Evolutionary conservation across 495 filamentous ascomycete species (phyloP).

Genomic region (Tirmania nivea): DNA sequence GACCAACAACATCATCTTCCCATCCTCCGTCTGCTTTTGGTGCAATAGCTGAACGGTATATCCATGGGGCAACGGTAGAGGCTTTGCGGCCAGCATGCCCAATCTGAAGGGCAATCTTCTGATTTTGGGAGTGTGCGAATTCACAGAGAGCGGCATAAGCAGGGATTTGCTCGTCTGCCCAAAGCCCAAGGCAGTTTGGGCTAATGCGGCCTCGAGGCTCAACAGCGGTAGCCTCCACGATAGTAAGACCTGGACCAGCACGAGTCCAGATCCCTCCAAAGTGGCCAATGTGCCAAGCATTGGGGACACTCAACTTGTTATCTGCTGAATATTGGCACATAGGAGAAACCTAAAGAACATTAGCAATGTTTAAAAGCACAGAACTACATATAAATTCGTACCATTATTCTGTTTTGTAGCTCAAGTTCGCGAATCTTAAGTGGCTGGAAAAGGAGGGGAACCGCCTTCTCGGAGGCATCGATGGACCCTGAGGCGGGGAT

Average conservation of each 20-base stretch:
- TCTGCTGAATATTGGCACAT: constrained; percentile 52
- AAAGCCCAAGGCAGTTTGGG: constrained; percentile 47
- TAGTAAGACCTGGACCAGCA: constrained; percentile 47
- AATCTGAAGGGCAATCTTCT: constrained; percentile 53
- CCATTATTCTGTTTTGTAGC: constrained; percentile 48
- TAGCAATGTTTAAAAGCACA: background rate
- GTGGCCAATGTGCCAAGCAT: constrained; percentile 35
- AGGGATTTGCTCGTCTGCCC: constrained; percentile 50
- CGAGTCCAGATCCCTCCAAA: constrained; percentile 35
- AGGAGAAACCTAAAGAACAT: constrained; percentile 26
- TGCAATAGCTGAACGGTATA: constrained; percentile 28
- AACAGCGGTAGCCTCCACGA: constrained; percentile 56
- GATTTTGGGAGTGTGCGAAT: constrained; percentile 46
- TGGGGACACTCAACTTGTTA: constrained; percentile 30
- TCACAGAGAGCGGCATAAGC: constrained; percentile 39
- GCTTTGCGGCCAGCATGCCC: constrained; percentile 63
- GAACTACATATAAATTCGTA: too few species aligned
- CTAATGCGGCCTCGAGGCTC: constrained; percentile 54
- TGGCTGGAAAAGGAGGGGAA: constrained; percentile 44
- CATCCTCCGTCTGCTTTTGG: constrained; percentile 39
- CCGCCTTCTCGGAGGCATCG: constrained; percentile 9
- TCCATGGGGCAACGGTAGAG: constrained; percentile 44
- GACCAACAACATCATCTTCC: constrained; percentile 37
- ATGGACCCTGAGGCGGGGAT: constrained; percentile 33
- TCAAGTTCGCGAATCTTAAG: constrained; percentile 42